Conservation (phyloP, 331 rosid species). For the Ulmus americana region DNA sequence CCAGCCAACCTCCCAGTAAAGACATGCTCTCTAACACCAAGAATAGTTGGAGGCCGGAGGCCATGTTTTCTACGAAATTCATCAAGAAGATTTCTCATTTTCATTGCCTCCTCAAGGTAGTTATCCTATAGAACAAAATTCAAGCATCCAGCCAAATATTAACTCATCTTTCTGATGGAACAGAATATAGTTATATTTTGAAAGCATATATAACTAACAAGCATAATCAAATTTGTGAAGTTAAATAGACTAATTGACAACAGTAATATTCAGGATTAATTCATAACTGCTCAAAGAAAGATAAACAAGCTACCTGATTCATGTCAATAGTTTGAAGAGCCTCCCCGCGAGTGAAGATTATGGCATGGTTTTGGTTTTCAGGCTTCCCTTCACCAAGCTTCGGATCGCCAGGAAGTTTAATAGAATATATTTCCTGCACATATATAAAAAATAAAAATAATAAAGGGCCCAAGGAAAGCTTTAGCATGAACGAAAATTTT, state of each 20-base stretch:
- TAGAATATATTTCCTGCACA: conserved; percentile 73
- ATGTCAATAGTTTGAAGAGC: conserved; percentile 97
- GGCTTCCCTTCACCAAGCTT: conserved; percentile 99
- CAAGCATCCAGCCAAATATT: background rate
- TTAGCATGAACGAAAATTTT: background rate
- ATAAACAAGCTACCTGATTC: conserved; percentile 63
- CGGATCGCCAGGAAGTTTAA: conserved; percentile 95
- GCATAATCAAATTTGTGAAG: background rate
- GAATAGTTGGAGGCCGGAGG: conserved; percentile 74
- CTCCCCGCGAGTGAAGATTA: conserved; percentile 90
- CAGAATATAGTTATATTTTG: background rate
- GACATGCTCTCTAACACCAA: conserved; percentile 94
- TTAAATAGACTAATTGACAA: background rate
- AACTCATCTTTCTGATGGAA: background rate
- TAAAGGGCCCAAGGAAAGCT: background rate
- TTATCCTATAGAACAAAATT: conserved; percentile 53
- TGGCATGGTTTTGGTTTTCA: conserved; percentile 97
- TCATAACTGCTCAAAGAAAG: background rate
- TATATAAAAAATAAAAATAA: conserved; percentile 18
- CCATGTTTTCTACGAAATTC: conserved; percentile 75
- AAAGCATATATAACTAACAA: background rate
- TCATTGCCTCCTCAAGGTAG: conserved; percentile 95
- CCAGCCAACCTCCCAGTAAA: conserved; percentile 88
- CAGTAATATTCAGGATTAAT: background rate
- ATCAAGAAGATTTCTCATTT: conserved; percentile 94